Percentiles rank a stretch among this genome's conserved stretches.
phyloP scores from a whole-genome alignment of 2,329 filamentous ascomycete species.

The Alternaria arborescens region DNA sequence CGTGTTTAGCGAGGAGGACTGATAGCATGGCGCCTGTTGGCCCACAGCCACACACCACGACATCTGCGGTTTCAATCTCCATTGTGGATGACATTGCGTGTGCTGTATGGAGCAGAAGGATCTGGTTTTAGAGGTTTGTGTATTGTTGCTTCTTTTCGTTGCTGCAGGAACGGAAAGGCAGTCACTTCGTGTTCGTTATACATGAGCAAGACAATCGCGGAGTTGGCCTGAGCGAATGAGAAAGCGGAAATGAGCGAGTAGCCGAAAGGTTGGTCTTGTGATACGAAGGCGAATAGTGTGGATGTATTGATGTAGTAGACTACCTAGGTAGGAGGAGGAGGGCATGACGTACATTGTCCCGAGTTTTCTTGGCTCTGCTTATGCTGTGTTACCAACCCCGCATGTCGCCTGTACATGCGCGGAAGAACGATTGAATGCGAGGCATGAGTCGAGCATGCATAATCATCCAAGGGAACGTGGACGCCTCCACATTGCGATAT shows the following conservation, averaged over 20 bases:
- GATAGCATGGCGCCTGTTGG: constrained; percentile 2
- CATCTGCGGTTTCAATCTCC: background rate
- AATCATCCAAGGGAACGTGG: background rate
- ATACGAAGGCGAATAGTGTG: too few species aligned
- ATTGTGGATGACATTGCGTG: background rate
- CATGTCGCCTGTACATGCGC: background rate
- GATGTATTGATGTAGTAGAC: too few species aligned
- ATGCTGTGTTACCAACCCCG: background rate
- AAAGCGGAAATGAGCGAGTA: too few species aligned
- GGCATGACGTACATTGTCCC: background rate
- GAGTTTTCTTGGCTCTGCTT: background rate
- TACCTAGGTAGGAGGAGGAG: too few species aligned
- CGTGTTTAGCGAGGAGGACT: background rate
- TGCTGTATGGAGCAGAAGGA: background rate
- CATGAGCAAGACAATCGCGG: too few species aligned
- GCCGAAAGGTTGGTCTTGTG: too few species aligned
- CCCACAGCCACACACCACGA: background rate
- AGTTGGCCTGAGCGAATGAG: too few species aligned
- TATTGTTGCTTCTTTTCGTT: background rate
- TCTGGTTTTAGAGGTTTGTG: background rate
- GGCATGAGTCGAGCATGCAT: background rate
- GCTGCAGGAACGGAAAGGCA: background rate
- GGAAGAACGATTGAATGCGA: background rate
- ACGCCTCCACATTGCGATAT: background rate
- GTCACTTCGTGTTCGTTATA: too few species aligned